Base-by-base conservation (phyloP, 345 rosid species). In the Hibiscus tridactylites region DNA sequence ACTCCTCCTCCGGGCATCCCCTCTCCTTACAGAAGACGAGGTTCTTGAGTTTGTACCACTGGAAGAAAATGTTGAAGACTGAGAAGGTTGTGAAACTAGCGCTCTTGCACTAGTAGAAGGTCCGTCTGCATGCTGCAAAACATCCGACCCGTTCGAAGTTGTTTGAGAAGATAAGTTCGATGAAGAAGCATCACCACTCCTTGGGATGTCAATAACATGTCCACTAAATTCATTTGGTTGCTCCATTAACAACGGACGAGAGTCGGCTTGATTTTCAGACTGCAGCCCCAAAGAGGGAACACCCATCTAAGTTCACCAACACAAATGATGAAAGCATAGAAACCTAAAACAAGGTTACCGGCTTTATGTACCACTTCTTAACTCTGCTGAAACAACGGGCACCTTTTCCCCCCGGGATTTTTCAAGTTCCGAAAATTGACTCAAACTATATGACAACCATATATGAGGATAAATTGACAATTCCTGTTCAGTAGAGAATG, bases 171-270 rank as follows among this genome's bases (percentile, higher is more conserved):
- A 73, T 8, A 77, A 63, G 63, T 19, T 75, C 21, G 90, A 86
- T 24, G 86, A 81, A 2, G 86, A 77, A 57, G 81, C 78, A 62
- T 88, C 91, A 69, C 12, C 35, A 37, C 62, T 82, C 64, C 87
- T 81, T 3, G 87, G 82, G 56, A 92, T 83, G 74, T 90, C 85
- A 65, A 95, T 86, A 71, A 90, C 58, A 71, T 92, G 97, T 66
- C 87, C 96, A 39, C 37, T 74, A 73, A 62, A 52, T 61, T 42
- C 82, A 71, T 84, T 88, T 1, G 85, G 62, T 70, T 76, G 86
- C 84, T 92, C 99, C 98, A 95, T 95, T 74, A 88, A 80, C 75
- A 86, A 81, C 0, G 88, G 88, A 77, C 44, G 85, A 61, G 73
- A 76, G 28, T 85, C 83, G 50, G 73, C 78, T 76, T 61, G 79